Evolutionary conservation across 2,329 filamentous ascomycete species (phyloP).

Genomic region (Hypoxylon sp.): DNA sequence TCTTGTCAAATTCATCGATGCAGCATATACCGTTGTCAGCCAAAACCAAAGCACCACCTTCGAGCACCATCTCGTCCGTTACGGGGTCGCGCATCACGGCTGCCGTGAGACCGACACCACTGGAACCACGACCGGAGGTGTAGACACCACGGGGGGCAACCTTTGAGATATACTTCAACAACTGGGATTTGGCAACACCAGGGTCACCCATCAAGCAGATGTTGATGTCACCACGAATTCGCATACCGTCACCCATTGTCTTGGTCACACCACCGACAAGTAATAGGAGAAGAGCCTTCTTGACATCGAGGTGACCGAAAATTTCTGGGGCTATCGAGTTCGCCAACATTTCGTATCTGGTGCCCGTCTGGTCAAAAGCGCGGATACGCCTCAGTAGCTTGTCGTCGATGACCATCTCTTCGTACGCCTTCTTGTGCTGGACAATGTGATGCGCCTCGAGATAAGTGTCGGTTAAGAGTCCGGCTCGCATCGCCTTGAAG

Average conservation of each 20-base stretch:
- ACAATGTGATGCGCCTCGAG: conserved; percentile 92
- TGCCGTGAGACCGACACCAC: conserved; percentile 83
- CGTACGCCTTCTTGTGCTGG: conserved; percentile 98
- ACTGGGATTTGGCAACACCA: conserved; percentile 98
- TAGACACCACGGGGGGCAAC: conserved; percentile 93
- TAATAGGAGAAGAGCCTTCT: conserved; percentile 95
- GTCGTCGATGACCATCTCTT: conserved; percentile 87
- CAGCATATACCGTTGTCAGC: conserved; percentile 88
- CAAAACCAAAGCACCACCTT: conserved; percentile 82
- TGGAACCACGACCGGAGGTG: conserved; percentile 83
- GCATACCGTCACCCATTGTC: conserved; percentile 97
- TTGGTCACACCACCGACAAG: conserved; percentile 97
- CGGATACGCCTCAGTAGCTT: conserved; percentile 85
- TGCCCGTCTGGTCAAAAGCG: conserved; percentile 83
- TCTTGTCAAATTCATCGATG: conserved; percentile 90
- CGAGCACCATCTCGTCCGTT: conserved; percentile 86
- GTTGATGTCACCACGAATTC: conserved; percentile 98
- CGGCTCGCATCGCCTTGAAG: conserved; percentile 95
- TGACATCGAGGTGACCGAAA: conserved; percentile 94
- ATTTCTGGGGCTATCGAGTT: conserved; percentile 98
- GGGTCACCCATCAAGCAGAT: conserved; percentile 99
- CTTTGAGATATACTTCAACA: conserved; percentile 98
- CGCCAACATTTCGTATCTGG: conserved; percentile 94
- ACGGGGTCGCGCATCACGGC: conserved; percentile 87
- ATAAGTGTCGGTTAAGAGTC: conserved; percentile 96